phyloP scores from a whole-genome alignment of 2,329 filamentous ascomycete genomes.

The Sporothrix brasiliensis region DNA sequence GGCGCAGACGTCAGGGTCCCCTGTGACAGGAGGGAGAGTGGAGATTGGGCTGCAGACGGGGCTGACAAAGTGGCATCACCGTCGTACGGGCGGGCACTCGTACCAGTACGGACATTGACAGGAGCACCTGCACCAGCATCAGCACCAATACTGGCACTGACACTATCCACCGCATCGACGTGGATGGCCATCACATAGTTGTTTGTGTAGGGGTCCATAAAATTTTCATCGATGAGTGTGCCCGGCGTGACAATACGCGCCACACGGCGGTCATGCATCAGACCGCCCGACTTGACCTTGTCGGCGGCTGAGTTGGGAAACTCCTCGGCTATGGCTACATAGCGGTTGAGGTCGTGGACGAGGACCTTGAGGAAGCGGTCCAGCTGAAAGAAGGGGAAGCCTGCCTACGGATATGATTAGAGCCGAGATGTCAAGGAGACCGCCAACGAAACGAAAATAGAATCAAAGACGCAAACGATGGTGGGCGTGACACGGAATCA shows the following conservation, averaged over 20 bases:
- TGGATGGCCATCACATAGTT: slow-evolving; percentile 89
- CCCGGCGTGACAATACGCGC: slow-evolving; percentile 89
- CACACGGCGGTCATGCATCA: slow-evolving; percentile 83
- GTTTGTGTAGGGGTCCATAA: slow-evolving; percentile 91
- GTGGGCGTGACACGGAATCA: not conserved
- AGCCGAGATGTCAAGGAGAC: not conserved
- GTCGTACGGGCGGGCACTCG: slow-evolving; percentile 30
- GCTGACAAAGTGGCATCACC: slow-evolving; percentile 26
- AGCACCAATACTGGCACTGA: no score
- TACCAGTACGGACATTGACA: not conserved
- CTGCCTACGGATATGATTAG: slow-evolving; percentile 55
- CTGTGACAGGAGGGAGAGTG: not conserved
- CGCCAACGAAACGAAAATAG: slow-evolving; percentile 4
- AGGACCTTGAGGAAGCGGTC: slow-evolving; percentile 91
- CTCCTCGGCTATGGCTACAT: slow-evolving; percentile 94
- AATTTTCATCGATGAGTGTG: slow-evolving; percentile 95
- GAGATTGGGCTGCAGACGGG: not conserved
- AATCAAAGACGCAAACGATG: not conserved
- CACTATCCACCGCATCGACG: slow-evolving; percentile 41
- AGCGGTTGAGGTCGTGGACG: slow-evolving; percentile 85
- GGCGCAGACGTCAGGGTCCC: not conserved
- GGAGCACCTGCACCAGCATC: not conserved
- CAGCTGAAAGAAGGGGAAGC: slow-evolving; percentile 90
- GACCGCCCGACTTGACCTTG: slow-evolving; percentile 72
- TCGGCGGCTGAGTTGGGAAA: slow-evolving; percentile 73